phyloP scores from a whole-genome alignment of 441 rosid species.

The Brassica hybrid region DNA sequence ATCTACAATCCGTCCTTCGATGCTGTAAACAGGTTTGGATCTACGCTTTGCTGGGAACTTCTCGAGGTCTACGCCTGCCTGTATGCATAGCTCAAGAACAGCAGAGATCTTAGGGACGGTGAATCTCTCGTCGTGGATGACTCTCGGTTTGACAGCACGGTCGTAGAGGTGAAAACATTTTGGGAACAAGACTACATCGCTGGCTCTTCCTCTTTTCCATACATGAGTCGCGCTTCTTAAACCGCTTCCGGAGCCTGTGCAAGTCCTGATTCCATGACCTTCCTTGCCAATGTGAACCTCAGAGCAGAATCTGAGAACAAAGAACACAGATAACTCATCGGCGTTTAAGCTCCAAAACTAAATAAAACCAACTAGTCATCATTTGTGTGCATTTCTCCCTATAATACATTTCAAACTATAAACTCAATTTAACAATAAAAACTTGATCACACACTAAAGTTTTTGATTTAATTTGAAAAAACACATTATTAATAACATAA shows the following conservation, averaged over 20 bases:
- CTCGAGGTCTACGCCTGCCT: conserved; percentile 75
- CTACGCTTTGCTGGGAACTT: conserved; percentile 72
- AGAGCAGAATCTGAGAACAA: conserved; percentile 59
- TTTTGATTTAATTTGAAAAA: not conserved
- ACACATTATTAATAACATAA: not conserved
- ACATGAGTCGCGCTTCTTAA: conserved; percentile 68
- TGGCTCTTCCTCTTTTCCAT: conserved; percentile 72
- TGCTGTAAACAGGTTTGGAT: conserved; percentile 75
- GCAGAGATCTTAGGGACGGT: conserved; percentile 61
- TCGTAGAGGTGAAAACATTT: conserved; percentile 81
- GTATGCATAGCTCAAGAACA: conserved; percentile 78
- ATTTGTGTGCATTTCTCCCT: not conserved
- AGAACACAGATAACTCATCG: not conserved
- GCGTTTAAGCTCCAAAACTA: not conserved
- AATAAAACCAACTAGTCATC: not conserved
- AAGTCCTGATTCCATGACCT: conserved; percentile 80
- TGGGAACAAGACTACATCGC: conserved; percentile 62
- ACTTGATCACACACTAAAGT: not conserved
- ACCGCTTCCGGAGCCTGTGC: conserved; percentile 70
- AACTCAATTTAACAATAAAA: not conserved
- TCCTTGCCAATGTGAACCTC: conserved; percentile 76
- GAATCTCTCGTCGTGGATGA: conserved; percentile 62
- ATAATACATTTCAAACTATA: not conserved
- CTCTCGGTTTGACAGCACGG: conserved; percentile 81
- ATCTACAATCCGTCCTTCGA: conserved; percentile 86